phyloP scores from a whole-genome alignment of 805 yeast species.

The Cyberlindnera sargentensis region DNA sequence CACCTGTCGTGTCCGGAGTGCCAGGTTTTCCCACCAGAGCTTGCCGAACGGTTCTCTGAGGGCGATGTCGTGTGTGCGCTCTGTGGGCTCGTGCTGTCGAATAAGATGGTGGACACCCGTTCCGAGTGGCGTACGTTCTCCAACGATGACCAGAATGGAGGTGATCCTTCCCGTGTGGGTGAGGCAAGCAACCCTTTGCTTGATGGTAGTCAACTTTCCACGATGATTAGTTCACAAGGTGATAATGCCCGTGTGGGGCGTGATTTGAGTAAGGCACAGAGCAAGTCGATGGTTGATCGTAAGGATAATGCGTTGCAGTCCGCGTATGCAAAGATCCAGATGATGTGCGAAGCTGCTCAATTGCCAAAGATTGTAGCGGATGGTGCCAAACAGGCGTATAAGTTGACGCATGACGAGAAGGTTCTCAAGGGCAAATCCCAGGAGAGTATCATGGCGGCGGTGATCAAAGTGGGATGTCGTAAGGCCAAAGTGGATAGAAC shows the following conservation, averaged over 20 bases:
- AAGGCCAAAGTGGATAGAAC: constrained; percentile 92
- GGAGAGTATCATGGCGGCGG: constrained; percentile 94
- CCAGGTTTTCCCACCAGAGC: constrained; percentile 89
- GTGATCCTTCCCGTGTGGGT: constrained; percentile 99
- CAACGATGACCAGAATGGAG: constrained; percentile 96
- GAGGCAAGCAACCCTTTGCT: constrained; percentile 90
- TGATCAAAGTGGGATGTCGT: constrained; percentile 90
- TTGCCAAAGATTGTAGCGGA: constrained; percentile 93
- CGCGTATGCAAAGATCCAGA: constrained; percentile 86
- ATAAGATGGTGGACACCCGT: constrained; percentile 86
- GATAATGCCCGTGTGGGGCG: constrained; percentile 77
- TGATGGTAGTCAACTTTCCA: constrained; percentile 86
- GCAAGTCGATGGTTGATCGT: constrained; percentile 75
- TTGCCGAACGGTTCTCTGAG: constrained; percentile 90
- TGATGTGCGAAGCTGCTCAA: constrained; percentile 95
- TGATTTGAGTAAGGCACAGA: constrained; percentile 86
- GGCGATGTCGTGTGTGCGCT: constrained; percentile 98
- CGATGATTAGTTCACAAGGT: constrained; percentile 84
- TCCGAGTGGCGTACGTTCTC: constrained; percentile 99
- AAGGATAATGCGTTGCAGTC: constrained; percentile 82
- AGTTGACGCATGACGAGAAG: constrained; percentile 81
- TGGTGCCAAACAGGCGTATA: constrained; percentile 95
- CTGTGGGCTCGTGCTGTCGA: constrained; percentile 91
- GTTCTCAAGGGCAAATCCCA: constrained; percentile 84
- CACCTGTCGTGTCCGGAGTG: constrained; percentile 94